Evolutionary conservation across 805 yeast genomes (phyloP), one percentile per base, ranked within the genome.

Genomic region (Soucietia sequanensis): DNA sequence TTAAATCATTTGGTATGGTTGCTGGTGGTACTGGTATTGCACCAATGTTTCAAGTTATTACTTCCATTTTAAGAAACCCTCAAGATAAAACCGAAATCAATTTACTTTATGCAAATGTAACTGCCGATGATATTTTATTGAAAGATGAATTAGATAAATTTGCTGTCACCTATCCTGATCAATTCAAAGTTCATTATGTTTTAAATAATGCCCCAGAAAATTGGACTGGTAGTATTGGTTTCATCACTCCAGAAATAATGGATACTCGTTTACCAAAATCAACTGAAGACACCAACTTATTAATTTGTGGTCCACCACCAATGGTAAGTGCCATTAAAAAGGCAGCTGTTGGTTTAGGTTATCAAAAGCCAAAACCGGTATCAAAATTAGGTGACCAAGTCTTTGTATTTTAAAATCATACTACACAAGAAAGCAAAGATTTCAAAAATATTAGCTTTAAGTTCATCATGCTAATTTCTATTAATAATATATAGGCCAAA

Each of bases 21-120:
- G 95, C 96, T 27, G 97, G 97, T 48, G 98, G 97, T 54, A 87
- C 97, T 24, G 97, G 97, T 59, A 84, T 89, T 52, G 84, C 96
- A 6, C 96, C 96, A 58, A 89, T 89, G 96, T 87, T 80, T 63
- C 96, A 89, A 69, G 81, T 89, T 47, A 79, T 90, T 47, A 84
- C 85, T 48, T 85, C 95, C 10, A 81, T 90, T 46, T 80, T 80
- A 50, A 65, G 70, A 38, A 79, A 90, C 57, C 91, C 95, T 16
- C 65, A 72, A 12, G 97, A 91, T 63, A 73, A 70, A 31, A 90
- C 97, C 40, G 75, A 80, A 52, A 78, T 88, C 44, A 68, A 75
- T 35, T 71, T 90, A 48, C 58, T 90, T 27, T 91, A 84, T 56
- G 97, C 95, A 50, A 87, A 85, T 52, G 88, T 82, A 34, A 70